A percentile compares a stretch with the other conserved stretches of the same genome.
These are phyloP conservation scores for Ceratobasidium sp. DNA, from an alignment of 1,284 basidiomycete genomes.

Conservation along the genomic window DNA sequence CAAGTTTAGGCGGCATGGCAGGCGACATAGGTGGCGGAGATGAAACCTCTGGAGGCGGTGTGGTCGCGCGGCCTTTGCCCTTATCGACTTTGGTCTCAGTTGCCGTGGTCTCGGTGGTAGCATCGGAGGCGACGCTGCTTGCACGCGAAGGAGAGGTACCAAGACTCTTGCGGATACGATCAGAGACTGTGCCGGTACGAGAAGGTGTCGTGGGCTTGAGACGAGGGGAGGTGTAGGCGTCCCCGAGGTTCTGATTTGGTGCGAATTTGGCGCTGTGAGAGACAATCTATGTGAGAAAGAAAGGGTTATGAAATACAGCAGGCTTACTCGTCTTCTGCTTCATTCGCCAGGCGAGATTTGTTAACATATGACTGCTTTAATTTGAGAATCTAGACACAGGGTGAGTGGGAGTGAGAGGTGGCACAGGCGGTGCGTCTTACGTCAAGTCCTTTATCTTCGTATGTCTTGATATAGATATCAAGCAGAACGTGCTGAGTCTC, in stretches of 20 bases:
- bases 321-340: slow-evolving; percentile 89
- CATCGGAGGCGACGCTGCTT: slow-evolving; percentile 33
- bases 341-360: slow-evolving; percentile 83
- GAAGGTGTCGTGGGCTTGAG: slow-evolving; percentile 64
- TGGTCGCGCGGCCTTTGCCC: slow-evolving; percentile 67
- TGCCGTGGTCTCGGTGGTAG: slow-evolving; percentile 10
- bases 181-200: slow-evolving; percentile 72
- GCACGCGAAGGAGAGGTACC: slow-evolving; percentile 25
- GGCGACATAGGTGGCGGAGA: slow-evolving; percentile 75
- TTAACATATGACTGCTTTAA: slow-evolving; percentile 79
- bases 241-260: slow-evolving; percentile 67
- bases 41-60: slow-evolving; percentile 57
- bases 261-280: slow-evolving; percentile 79
- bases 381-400: slow-evolving; percentile 62
- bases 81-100: slow-evolving; percentile 67
- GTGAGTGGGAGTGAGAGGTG: not conserved
- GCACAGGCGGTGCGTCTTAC: slow-evolving; percentile 53
- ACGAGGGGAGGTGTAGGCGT: slow-evolving; percentile 82
- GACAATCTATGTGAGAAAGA: slow-evolving; percentile 3
- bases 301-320: not conserved
- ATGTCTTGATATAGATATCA: slow-evolving; percentile 74
- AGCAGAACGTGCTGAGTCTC: slow-evolving; percentile 68
- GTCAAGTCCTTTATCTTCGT: slow-evolving; percentile 71
- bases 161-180: slow-evolving; percentile 77
- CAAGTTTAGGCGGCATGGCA: slow-evolving; percentile 39